These are phyloP conservation scores for Yarrowia deformans DNA, from an alignment of 805 yeast species.

Conservation along the genomic window DNA sequence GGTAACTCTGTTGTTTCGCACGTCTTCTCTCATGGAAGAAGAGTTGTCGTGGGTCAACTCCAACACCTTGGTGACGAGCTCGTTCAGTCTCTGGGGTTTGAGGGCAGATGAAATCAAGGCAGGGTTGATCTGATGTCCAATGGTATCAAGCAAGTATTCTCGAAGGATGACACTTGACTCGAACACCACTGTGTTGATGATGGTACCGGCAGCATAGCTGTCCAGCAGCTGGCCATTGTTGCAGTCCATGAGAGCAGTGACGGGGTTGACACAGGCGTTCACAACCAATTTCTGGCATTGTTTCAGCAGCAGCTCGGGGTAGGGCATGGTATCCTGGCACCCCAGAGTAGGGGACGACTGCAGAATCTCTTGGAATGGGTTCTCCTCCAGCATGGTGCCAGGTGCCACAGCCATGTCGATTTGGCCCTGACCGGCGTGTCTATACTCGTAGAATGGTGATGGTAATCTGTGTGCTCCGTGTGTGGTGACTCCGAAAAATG, in stretches of 20 bases:
- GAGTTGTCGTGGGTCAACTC: constrained; percentile 63
- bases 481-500: constrained; percentile 77
- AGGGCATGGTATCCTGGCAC: constrained; percentile 44
- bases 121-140: constrained; percentile 42
- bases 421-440: constrained; percentile 77
- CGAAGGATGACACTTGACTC: constrained; percentile 58
- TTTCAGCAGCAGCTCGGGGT: constrained; percentile 59
- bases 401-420: constrained; percentile 68
- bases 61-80: constrained; percentile 54
- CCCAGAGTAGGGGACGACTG: constrained; percentile 40
- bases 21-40: constrained; percentile 77
- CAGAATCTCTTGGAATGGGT: constrained; percentile 31
- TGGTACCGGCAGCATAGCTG: constrained; percentile 50
- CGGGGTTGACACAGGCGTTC: constrained; percentile 84
- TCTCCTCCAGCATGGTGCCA: constrained; percentile 35
- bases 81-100: constrained; percentile 49
- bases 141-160: constrained; percentile 11
- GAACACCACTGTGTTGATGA: constrained; percentile 55
- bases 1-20: constrained; percentile 60
- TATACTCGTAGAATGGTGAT: constrained; percentile 54
- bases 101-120: constrained; percentile 42
- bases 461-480: constrained; percentile 76
- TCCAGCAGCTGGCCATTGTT: constrained; percentile 74
- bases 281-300: constrained; percentile 80
- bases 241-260: constrained; percentile 79